A percentile compares a stretch with the other conserved stretches of the same genome.
phyloP scores from a whole-genome alignment of 495 filamentous ascomycete genomes.

The Penicillium goetzii region DNA sequence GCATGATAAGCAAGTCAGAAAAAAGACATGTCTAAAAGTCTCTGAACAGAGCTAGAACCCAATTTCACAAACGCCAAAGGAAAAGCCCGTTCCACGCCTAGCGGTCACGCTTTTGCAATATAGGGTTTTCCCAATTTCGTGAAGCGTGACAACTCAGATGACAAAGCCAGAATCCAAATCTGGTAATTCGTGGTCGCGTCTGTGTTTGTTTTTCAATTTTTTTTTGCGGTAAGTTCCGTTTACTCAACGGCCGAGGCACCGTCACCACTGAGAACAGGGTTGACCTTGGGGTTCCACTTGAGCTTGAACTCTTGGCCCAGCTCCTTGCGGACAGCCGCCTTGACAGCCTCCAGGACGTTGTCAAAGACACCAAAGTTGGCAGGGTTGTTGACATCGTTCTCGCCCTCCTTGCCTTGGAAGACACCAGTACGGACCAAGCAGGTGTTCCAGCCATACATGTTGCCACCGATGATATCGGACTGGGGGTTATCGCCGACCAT shows the following conservation, averaged over 20 bases:
- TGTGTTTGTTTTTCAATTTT: not conserved
- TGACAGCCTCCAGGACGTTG: conserved; percentile 59
- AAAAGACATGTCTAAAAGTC: conserved; percentile 27
- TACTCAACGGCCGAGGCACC: conserved; percentile 58
- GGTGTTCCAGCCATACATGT: conserved; percentile 84
- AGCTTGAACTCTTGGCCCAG: conserved; percentile 61
- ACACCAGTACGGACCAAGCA: conserved; percentile 67
- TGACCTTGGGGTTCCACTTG: conserved; percentile 62
- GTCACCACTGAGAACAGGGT: conserved; percentile 65
- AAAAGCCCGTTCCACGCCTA: conserved; percentile 17
- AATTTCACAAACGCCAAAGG: conserved; percentile 18
- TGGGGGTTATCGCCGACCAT: conserved; percentile 84
- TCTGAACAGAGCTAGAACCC: conserved; percentile 6
- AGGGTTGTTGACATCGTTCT: conserved; percentile 61
- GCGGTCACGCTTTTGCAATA: conserved; percentile 11
- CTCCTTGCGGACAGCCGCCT: conserved; percentile 58
- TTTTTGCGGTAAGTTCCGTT: conserved; percentile 11
- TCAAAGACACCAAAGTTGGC: conserved; percentile 61
- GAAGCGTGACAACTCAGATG: conserved; percentile 16
- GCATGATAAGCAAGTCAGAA: conserved; percentile 16
- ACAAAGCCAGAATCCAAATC: conserved; percentile 3
- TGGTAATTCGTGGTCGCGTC: conserved; percentile 16
- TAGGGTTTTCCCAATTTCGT: conserved; percentile 19
- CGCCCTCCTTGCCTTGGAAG: conserved; percentile 55
- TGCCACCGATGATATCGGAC: conserved; percentile 77